A percentile compares a stretch with the other conserved stretches of the same genome.
phyloP scores from a whole-genome alignment of 139 green algal species.

The Eudorina sp. region DNA sequence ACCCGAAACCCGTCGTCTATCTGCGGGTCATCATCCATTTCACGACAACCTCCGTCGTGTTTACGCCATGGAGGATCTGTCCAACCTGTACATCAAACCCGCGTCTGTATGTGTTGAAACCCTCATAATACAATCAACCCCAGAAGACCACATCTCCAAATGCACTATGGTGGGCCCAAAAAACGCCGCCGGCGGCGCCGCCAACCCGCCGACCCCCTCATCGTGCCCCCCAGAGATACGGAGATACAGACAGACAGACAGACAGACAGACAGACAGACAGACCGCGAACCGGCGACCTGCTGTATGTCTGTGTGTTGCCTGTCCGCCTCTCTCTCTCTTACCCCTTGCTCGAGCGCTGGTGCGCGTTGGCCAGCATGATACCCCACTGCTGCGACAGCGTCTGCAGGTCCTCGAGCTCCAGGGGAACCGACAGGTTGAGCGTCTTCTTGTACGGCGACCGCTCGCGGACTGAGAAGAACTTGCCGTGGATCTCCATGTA shows the following conservation, averaged over 20 bases:
- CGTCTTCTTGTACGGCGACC: constrained; percentile 18
- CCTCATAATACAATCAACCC: too few species aligned
- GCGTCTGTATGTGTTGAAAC: too few species aligned
- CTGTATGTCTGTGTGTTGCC: too few species aligned
- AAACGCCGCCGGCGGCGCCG: neutral
- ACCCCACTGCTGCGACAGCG: neutral
- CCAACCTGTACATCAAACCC: too few species aligned
- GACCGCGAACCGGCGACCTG: too few species aligned
- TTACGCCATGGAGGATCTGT: too few species aligned
- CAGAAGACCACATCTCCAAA: too few species aligned
- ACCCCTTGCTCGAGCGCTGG: neutral
- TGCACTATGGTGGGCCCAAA: neutral
- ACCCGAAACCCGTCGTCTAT: too few species aligned
- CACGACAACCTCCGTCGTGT: too few species aligned
- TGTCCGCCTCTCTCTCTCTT: neutral
- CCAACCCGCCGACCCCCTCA: neutral
- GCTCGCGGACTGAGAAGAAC: constrained; percentile 12
- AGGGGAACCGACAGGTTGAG: neutral
- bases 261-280: neutral
- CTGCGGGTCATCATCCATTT: too few species aligned
- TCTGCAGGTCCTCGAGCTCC: neutral
- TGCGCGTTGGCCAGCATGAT: constrained; percentile 18
- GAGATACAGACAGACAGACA: neutral
- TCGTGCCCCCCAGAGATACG: neutral
- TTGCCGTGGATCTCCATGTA: neutral